Evolutionary conservation across 306 rosid genomes (phyloP).

Genomic region (Cicer pinnatifidum): DNA sequence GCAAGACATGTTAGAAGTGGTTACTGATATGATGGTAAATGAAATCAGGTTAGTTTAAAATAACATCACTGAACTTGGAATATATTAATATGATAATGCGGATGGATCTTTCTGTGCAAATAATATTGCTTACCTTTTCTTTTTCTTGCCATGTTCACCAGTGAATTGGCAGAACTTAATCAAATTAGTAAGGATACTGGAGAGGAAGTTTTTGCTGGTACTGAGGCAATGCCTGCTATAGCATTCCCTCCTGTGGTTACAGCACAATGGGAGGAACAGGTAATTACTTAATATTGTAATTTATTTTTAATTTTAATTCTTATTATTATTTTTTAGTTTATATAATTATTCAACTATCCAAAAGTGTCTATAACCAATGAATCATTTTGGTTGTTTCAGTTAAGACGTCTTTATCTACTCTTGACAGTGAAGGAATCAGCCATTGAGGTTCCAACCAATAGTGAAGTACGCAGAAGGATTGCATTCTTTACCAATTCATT

Average conservation of each 20-base stretch:
- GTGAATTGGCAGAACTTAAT: conserved; percentile 85
- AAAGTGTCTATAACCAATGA: conserved; percentile 32
- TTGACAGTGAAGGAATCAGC: conserved; percentile 91
- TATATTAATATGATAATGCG: conserved; percentile 28
- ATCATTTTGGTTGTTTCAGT: conserved; percentile 56
- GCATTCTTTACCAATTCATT: conserved; percentile 87
- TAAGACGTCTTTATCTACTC: conserved; percentile 83
- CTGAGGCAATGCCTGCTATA: conserved; percentile 77
- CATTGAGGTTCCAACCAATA: conserved; percentile 80
- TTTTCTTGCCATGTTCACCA: conserved; percentile 46
- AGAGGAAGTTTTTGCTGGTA: conserved; percentile 86
- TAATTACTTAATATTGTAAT: conserved; percentile 40
- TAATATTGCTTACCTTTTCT: conserved; percentile 30
- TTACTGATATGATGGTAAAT: conserved; percentile 93
- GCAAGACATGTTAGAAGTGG: conserved; percentile 97
- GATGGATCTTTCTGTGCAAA: conserved; percentile 6
- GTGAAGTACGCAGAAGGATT: conserved; percentile 95
- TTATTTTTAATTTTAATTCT: background rate
- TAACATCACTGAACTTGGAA: conserved; percentile 33
- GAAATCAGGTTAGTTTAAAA: conserved; percentile 73
- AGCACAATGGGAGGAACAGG: conserved; percentile 96
- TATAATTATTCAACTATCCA: conserved; percentile 29
- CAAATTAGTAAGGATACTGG: conserved; percentile 81
- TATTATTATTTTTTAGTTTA: background rate
- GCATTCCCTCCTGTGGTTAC: conserved; percentile 79